A percentile compares a stretch with the other conserved stretches of the same genome.
Conservation (phyloP, 345 rosid species). For the Aquilaria sinensis region DNA sequence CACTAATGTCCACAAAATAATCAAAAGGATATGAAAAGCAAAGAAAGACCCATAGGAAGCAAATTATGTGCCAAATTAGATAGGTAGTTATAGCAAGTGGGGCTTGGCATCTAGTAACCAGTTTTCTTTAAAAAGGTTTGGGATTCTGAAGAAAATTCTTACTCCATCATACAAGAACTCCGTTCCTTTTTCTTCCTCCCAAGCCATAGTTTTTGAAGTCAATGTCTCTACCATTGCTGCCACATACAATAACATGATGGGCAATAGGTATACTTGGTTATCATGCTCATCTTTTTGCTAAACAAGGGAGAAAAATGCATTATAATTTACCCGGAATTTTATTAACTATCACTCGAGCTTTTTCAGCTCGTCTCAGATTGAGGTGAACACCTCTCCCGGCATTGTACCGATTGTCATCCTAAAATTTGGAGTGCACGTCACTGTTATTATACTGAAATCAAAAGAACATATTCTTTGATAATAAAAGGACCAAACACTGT, state of each 20-base stretch:
- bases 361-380: conserved; percentile 68
- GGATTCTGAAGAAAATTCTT: conserved; percentile 22
- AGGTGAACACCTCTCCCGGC: conserved; percentile 82
- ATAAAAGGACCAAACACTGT: not conserved
- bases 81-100: not conserved
- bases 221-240: conserved; percentile 58
- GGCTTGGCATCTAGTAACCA: not conserved
- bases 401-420: conserved; percentile 73
- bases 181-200: conserved; percentile 66
- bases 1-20: conserved; percentile 7
- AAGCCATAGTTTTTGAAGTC: conserved; percentile 39
- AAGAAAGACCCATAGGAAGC: not conserved
- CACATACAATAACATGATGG: conserved; percentile 6
- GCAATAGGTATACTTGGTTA: not conserved
- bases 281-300: not conserved
- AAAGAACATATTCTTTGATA: not conserved
- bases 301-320: not conserved
- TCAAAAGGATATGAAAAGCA: not conserved
- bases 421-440: conserved; percentile 13
- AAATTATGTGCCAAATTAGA: not conserved
- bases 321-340: conserved; percentile 59
- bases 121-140: not conserved
- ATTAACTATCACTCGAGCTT: conserved; percentile 50
- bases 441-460: conserved; percentile 5
- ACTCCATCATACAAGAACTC: conserved; percentile 74